Evolutionary conservation across 306 rosid genomes (phyloP).

Genomic region (Crataegus laevigata): DNA sequence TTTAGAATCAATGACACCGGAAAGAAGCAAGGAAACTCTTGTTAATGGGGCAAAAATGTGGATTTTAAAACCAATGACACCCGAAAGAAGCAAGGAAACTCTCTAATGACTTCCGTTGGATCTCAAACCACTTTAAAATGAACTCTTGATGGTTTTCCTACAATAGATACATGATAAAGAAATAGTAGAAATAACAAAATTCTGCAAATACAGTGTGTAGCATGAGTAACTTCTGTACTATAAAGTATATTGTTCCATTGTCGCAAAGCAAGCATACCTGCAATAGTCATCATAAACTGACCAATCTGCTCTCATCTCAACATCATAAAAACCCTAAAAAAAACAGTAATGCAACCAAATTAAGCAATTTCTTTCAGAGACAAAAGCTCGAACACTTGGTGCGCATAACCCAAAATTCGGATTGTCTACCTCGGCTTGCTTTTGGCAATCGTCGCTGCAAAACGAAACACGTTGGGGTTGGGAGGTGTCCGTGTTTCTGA

Average conservation of each 20-base stretch:
- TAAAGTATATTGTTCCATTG: too few species aligned
- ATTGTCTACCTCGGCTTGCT: constrained; percentile 37
- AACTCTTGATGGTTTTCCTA: not conserved
- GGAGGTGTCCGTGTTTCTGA: constrained; percentile 1
- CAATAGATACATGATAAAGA: not conserved
- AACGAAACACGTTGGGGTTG: constrained; percentile 24
- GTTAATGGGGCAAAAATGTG: not conserved
- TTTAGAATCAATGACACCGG: not conserved
- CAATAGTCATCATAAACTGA: constrained; percentile 61
- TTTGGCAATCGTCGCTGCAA: constrained; percentile 48
- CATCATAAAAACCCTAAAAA: constrained; percentile 46
- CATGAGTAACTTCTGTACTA: too few species aligned
- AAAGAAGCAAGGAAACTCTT: too few species aligned
- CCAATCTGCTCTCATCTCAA: constrained; percentile 68
- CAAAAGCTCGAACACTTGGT: constrained; percentile 34
- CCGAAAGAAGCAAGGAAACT: too few species aligned
- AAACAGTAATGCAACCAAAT: too few species aligned
- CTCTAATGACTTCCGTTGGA: not conserved
- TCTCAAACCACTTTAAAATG: not conserved
- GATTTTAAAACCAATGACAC: not conserved
- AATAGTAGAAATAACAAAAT: not conserved
- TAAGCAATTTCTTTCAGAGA: not conserved
- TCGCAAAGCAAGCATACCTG: constrained; percentile 35
- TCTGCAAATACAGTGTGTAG: not conserved
- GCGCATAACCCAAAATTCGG: not conserved